Base-by-base conservation (phyloP, 78 protist species). In the Corallochytrium limacisporum region DNA sequence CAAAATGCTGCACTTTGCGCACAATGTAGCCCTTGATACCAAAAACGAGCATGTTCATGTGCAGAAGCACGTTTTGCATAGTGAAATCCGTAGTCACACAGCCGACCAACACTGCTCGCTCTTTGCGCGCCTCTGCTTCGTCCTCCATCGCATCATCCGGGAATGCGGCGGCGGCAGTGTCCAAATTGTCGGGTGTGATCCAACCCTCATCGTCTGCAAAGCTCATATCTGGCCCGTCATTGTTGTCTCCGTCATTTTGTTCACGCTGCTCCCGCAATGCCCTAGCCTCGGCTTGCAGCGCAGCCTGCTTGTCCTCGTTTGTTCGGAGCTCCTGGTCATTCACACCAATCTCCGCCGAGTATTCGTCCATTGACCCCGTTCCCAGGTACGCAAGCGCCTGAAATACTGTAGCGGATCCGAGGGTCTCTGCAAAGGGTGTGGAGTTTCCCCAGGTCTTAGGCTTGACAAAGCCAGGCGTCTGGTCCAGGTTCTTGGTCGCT, bases 41-140 rank as follows among this genome's bases (percentile, higher is more conserved):
- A 15, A 83, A 48, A 9, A 89, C 60, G 32, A 54, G 46, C 28
- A 89, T 40, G 51, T 82, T 82, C 69, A 83, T 81, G 42, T 84
- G 90, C 36, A 84, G 35, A 39, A 83, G 77, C 43, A 83, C 89
- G 67, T 88, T 88, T 72, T 76, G 67, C 87, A 88, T 83, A 16
- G 93, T 72, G 37, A 72, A 81, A 61, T 88, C 94, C n/a, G 68
- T 72, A 28, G 94, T 83, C 44, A 81, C 62, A 53, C 85, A 84
- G n/a, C 59, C 79, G 16, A 82, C 68, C 8, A 8, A 35, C 24
- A 43, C 22, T 5, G 20, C 51, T 7, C 24, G 26, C 43, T 49
- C 70, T 2, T 33, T 57, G 49, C 49, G 68, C 20, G 75, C 79
- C 35, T 48, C 48, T 16, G n/a, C 72, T 18, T 20, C 22, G 13